Evolutionary conservation across 2,329 filamentous ascomycete species (phyloP).

Genomic region (Stachybotrys echinatus): DNA sequence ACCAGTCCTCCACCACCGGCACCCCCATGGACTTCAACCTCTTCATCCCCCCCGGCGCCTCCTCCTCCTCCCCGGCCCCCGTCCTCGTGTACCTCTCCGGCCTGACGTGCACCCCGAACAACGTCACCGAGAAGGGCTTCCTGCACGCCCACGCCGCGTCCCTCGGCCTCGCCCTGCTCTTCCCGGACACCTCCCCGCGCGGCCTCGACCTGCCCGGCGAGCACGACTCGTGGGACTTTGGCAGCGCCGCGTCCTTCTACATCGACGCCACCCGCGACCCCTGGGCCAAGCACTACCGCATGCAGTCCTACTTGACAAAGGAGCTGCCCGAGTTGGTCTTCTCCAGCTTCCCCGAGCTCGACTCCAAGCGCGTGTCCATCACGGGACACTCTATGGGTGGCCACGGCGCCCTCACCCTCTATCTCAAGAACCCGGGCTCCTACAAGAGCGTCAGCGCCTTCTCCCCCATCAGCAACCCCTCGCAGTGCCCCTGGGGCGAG

Average conservation of each 20-base stretch:
- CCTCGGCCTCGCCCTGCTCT: constrained; percentile 85
- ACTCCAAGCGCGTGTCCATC: constrained; percentile 68
- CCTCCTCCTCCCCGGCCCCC: constrained; percentile 54
- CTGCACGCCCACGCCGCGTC: constrained; percentile 78
- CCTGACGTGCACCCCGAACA: constrained; percentile 90
- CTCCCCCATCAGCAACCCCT: constrained; percentile 84
- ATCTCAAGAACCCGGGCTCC: constrained; percentile 82
- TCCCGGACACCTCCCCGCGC: constrained; percentile 90
- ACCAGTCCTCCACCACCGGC: constrained; percentile 70
- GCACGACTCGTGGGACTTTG: constrained; percentile 88
- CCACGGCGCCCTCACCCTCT: constrained; percentile 88
- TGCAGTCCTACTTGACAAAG: constrained; percentile 88
- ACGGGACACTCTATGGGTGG: constrained; percentile 97
- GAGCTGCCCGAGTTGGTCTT: constrained; percentile 83
- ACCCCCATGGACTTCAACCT: constrained; percentile 93
- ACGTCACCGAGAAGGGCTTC: constrained; percentile 79
- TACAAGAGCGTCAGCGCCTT: constrained; percentile 89
- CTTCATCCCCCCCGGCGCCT: constrained; percentile 74
- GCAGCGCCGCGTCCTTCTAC: constrained; percentile 90
- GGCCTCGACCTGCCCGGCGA: constrained; percentile 78
- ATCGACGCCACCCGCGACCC: constrained; percentile 75
- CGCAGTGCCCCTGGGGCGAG: constrained; percentile 83
- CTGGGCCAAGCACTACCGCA: constrained; percentile 76
- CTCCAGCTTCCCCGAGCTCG: constrained; percentile 63
- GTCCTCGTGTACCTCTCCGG: constrained; percentile 92